Conservation (phyloP, 805 yeast species). For the Zygosaccharomyces pseudorouxii region DNA sequence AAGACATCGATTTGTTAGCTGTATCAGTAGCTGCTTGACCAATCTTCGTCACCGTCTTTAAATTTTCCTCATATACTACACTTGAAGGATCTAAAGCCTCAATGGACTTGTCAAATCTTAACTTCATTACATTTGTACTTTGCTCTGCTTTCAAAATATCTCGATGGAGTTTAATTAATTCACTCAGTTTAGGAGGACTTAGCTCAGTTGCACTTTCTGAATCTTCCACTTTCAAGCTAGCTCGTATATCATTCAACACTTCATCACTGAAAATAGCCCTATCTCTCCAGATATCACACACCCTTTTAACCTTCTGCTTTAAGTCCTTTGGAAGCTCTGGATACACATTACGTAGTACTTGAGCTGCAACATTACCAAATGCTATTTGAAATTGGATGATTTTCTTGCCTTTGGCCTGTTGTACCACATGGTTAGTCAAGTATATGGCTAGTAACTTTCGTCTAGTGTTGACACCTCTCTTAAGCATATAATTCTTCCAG, state of each 20-base stretch:
- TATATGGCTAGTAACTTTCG: slow-evolving; percentile 31
- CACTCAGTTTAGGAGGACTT: slow-evolving; percentile 35
- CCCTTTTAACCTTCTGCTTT: slow-evolving; percentile 50
- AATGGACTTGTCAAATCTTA: slow-evolving; percentile 28
- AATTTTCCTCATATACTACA: slow-evolving; percentile 29
- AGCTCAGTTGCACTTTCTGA: slow-evolving; percentile 21
- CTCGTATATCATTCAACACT: slow-evolving; percentile 32
- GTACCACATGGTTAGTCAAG: slow-evolving; percentile 34
- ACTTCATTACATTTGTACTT: slow-evolving; percentile 25
- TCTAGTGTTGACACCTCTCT: slow-evolving; percentile 26
- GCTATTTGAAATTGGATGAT: slow-evolving; percentile 29
- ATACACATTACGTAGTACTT: slow-evolving; percentile 36
- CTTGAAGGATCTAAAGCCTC: slow-evolving; percentile 28
- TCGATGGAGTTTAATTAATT: slow-evolving; percentile 23
- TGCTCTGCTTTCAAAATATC: slow-evolving; percentile 22
- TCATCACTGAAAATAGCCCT: slow-evolving; percentile 46
- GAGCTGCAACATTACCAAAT: slow-evolving; percentile 31
- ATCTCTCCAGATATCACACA: slow-evolving; percentile 62
- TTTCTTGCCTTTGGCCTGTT: slow-evolving; percentile 31
- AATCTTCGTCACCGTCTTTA: slow-evolving; percentile 31
- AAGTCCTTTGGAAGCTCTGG: slow-evolving; percentile 39
- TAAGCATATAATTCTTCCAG: slow-evolving; percentile 28
- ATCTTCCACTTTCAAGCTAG: slow-evolving; percentile 18
- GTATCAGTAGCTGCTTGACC: slow-evolving; percentile 31
- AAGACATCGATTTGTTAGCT: slow-evolving; percentile 27